phyloP scores from a whole-genome alignment of 2,329 filamentous ascomycete genomes.

The Plectosphaerella plurivora region DNA sequence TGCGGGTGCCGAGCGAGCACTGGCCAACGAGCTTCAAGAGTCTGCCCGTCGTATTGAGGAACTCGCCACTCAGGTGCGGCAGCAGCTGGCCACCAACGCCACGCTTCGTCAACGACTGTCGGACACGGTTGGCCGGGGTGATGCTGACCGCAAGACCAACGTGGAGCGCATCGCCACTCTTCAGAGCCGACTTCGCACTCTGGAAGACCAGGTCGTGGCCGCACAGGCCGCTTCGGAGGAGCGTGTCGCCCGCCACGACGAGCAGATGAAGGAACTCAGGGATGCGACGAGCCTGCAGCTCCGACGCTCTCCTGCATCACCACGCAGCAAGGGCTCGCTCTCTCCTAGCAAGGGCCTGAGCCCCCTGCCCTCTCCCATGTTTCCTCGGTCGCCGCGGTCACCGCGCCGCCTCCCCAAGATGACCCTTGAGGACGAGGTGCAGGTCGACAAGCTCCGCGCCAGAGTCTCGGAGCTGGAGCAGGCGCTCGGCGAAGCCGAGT shows the following conservation, averaged over 20 bases:
- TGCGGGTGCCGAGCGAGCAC: slow-evolving; percentile 55
- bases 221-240: slow-evolving; percentile 88
- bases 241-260: slow-evolving; percentile 76
- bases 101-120: slow-evolving; percentile 71
- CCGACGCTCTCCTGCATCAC: slow-evolving; percentile 60
- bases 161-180: slow-evolving; percentile 78
- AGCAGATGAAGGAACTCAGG: slow-evolving; percentile 71
- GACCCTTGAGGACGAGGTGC: slow-evolving; percentile 67
- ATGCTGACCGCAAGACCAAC: slow-evolving; percentile 76
- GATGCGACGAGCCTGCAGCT: slow-evolving; percentile 76
- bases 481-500: slow-evolving; percentile 54
- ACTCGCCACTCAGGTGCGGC: slow-evolving; percentile 71
- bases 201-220: slow-evolving; percentile 79
- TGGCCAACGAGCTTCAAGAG: slow-evolving; percentile 66
- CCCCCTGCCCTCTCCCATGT: slow-evolving; percentile 28
- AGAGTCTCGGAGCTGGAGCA: slow-evolving; percentile 82
- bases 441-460: slow-evolving; percentile 71
- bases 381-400: slow-evolving; percentile 32
- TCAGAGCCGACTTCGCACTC: slow-evolving; percentile 71
- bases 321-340: slow-evolving; percentile 19
- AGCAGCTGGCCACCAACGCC: slow-evolving; percentile 75
- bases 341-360: slow-evolving; percentile 28
- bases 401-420: slow-evolving; percentile 51
- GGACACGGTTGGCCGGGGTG: slow-evolving; percentile 76
- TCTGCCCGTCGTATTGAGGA: slow-evolving; percentile 76